Evolutionary conservation across 768 basidiomycete species (phyloP), one percentile per base, ranked within the genome.

Genomic region (Russula emetica): DNA sequence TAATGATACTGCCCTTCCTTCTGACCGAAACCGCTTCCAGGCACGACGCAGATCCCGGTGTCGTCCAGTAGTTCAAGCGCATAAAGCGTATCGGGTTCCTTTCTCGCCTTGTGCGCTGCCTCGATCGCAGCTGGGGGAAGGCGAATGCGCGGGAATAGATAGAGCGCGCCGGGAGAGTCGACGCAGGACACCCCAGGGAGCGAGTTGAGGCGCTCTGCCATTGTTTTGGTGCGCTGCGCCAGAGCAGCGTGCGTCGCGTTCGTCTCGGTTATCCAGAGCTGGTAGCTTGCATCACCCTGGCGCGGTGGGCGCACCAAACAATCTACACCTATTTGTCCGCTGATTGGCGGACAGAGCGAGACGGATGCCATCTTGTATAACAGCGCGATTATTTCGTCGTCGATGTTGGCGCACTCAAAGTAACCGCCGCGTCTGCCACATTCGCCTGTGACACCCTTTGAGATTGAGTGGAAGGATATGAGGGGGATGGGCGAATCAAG

Each of bases 351-450:
- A 75, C 96, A 98, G 24, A 98, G 83, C 3, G 82, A 82, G 60
- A 98, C 91, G 69, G 84, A 87, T 59, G 92, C 92, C 87, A 99
- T 94, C 80, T 98, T 99, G 82, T 98, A 98, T 57, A 98, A 83
- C 72, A 91, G 83, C 18, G 90, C 92, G 64, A 89, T 78, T 63
- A 96, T 81, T 32, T 92, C 87, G 9, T 85, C 79, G 14, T 80
- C 72, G 68, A 99, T 77, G 76, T 98, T 98, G 66, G 83, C 82
- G 73, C 87, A 85, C 76, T 99, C 96, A 70, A 96, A 95, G 79
- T 97, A 99, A 3, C 95, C 96, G 38, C 96, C 96, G 54, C 97
- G 83, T n/a, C 96, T 82, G 2, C 97, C 96, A 74, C 97, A 99
- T 76, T 99, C 96, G 63, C 96, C 96, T 42, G 84, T 84, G 66